phyloP scores from a whole-genome alignment of 208 protist species.

The Balamuthia mandrillaris region DNA sequence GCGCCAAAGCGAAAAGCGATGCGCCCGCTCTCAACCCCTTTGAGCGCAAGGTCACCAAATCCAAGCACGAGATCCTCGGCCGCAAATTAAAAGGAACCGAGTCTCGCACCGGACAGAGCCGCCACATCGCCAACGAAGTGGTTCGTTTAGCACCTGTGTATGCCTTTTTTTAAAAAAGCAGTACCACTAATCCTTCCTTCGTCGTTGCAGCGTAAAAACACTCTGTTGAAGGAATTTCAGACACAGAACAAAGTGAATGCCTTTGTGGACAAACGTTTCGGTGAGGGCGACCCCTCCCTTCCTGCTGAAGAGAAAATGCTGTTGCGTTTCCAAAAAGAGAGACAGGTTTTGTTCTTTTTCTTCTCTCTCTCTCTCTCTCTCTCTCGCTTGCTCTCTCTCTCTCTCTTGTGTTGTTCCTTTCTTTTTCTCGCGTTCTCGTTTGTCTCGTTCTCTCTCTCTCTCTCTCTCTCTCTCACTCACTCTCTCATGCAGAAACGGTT shows the following conservation, averaged over 20 bases:
- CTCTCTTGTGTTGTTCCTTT: not conserved
- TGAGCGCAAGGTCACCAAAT: not conserved
- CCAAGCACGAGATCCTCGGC: not conserved
- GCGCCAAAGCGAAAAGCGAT: not conserved
- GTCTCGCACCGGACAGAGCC: not conserved
- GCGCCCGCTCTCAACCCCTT: constrained; percentile 1
- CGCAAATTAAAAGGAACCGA: constrained; percentile 20
- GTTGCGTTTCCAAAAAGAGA: constrained; percentile 40
- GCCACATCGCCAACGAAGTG: not conserved
- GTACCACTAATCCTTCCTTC: not conserved
- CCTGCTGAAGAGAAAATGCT: not conserved
- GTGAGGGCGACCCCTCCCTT: constrained; percentile 13
- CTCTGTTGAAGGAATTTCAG: constrained; percentile 21
- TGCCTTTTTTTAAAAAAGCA: not conserved
- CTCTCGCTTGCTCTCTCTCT: not conserved
- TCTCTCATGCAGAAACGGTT: not conserved
- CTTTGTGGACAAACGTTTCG: constrained; percentile 33
- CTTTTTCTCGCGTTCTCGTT: not conserved
- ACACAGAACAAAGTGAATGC: not conserved
- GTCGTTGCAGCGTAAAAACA: constrained; percentile 24
- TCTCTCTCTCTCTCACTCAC: not conserved
- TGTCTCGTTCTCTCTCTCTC: not conserved
- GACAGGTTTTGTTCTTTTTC: not conserved
- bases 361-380: not conserved
- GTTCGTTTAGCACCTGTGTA: not conserved